These are phyloP conservation scores for Penicillium canescens DNA, from an alignment of 495 filamentous ascomycete genomes.

Conservation along the genomic window DNA sequence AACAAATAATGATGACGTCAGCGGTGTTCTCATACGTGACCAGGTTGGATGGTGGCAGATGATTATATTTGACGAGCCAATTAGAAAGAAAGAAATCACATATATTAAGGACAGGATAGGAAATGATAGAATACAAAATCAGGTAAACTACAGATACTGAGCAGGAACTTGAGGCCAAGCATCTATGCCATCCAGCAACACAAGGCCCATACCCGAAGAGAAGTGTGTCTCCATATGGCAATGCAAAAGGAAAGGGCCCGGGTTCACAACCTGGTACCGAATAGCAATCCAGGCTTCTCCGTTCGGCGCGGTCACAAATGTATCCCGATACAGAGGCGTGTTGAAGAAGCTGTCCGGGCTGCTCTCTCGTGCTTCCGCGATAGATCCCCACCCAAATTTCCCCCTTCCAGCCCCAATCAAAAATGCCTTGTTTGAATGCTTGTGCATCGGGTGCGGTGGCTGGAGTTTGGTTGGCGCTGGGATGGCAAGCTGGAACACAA, in stretches of 20 bases:
- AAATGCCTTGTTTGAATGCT: constrained; percentile 54
- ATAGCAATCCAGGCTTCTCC: constrained; percentile 39
- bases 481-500: constrained; percentile 39
- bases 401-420: constrained; percentile 44
- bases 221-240: constrained; percentile 56
- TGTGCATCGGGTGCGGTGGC: constrained; percentile 53
- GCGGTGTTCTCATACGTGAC: too few species aligned
- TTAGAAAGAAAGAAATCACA: too few species aligned
- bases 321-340: constrained; percentile 45
- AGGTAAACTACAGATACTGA: neutral
- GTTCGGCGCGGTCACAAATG: constrained; percentile 37
- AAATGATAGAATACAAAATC: too few species aligned
- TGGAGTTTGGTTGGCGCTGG: constrained; percentile 14
- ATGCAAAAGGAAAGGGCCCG: constrained; percentile 53
- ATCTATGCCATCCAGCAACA: constrained; percentile 51
- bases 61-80: too few species aligned
- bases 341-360: constrained; percentile 44
- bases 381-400: constrained; percentile 39
- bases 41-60: too few species aligned
- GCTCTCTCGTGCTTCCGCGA: constrained; percentile 40
- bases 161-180: constrained; percentile 37
- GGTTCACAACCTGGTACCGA: constrained; percentile 52
- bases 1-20: too few species aligned
- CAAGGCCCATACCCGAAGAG: constrained; percentile 46
- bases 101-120: too few species aligned